Evolutionary conservation across 1,139 yeast species (phyloP), one percentile per base, ranked within the genome.

Genomic region (Geotrichum macrosporum): DNA sequence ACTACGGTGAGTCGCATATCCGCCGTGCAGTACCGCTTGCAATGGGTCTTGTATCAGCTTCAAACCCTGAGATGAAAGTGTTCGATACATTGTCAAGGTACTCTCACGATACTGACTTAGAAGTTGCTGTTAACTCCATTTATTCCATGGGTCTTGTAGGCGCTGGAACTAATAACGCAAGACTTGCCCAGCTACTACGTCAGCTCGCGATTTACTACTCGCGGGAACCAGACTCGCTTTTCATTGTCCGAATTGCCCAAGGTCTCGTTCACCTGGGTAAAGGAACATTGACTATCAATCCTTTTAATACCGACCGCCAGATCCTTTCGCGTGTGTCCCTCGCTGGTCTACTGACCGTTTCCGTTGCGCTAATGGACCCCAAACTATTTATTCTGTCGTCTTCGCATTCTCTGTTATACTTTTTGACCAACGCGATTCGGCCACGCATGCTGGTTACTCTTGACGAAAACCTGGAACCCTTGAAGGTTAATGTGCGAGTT

Each of bases 121-220:
- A 87, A 62, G 96, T 94, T 50, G 96, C 98, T 4, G 84, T 84
- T 65, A 94, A 89, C 63, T 89, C 98, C 22, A 89, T 94, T 53
- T 89, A 86, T 62, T 81, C 96, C 37, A 89, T 94, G 98, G 99
- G 99, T 50, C 71, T 94, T 55, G 95, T 92, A 56, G 98, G 98
- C 62, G 94, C 96, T 27, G 99, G 99, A 69, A 94, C 98, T 33
- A 89, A 92, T 69, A 94, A 94, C 65, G 98, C 99, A 6, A 84
- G 99, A 71, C 75, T 94, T 57, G 97, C 97, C 1, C 98, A 92
- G 71, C 75, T 94, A 55, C 76, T 94, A 61, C 80, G 98, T 66
- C 97, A 92, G 67, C 76, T 94, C 60, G 97, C 98, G 1, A 81
- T 87, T 47, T 94, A 94, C 67, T 94, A 94, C 65, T 77, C 85